These are phyloP conservation scores for Lactifluus rugatus DNA, from an alignment of 768 basidiomycete genomes.

Conservation along the genomic window DNA sequence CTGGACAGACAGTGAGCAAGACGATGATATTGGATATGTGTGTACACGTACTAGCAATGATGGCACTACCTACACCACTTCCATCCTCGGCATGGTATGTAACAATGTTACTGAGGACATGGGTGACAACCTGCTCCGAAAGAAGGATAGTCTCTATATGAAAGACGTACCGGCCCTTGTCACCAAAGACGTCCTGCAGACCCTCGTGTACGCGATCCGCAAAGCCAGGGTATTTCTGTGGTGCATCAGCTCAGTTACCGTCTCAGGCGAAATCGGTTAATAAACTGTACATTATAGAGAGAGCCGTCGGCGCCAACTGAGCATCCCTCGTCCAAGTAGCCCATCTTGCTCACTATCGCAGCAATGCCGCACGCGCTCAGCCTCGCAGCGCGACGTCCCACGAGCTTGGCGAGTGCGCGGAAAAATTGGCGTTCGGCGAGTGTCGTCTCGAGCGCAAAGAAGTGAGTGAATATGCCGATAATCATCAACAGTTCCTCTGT, in stretches of 20 bases:
- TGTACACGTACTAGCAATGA: conserved; percentile 68
- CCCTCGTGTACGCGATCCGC: conserved; percentile 90
- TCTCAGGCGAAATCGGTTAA: background rate
- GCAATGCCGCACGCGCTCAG: conserved; percentile 94
- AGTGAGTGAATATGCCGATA: conserved; percentile 95
- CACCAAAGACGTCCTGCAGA: conserved; percentile 89
- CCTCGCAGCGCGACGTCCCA: conserved; percentile 82
- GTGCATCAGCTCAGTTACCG: background rate
- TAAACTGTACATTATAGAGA: conserved; percentile 73
- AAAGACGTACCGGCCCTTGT: conserved; percentile 72
- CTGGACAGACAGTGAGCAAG: conserved; percentile 30
- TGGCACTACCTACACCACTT: conserved; percentile 91
- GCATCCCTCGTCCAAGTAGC: conserved; percentile 85
- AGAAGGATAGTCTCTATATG: background rate
- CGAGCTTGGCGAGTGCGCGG: conserved; percentile 82
- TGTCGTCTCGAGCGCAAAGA: conserved; percentile 94
- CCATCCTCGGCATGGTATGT: conserved; percentile 86
- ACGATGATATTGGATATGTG: background rate
- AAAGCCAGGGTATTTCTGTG: conserved; percentile 94
- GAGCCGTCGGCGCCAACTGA: conserved; percentile 87
- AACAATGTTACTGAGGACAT: conserved; percentile 45
- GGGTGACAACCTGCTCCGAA: background rate
- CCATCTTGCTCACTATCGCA: conserved; percentile 92
- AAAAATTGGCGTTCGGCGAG: conserved; percentile 96
- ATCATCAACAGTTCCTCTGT: conserved; percentile 96